phyloP scores from a whole-genome alignment of 2,329 filamentous ascomycete species.

The Aspergillus ruber region DNA sequence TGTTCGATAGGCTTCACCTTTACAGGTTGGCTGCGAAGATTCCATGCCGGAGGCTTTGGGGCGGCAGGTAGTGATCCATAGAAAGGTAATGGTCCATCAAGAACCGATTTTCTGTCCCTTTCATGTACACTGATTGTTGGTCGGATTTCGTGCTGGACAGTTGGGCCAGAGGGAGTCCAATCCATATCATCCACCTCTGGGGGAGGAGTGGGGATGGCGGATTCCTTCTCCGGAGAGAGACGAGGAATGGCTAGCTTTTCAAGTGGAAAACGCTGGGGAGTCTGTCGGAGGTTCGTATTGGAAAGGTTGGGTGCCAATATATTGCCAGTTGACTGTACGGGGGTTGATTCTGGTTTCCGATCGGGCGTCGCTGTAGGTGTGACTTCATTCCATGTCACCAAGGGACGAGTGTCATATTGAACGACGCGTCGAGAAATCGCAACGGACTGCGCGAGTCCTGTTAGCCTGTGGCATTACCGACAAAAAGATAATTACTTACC shows the following conservation, averaged over 20 bases:
- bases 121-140: constrained; percentile 25
- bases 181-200: constrained; percentile 43
- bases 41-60: constrained; percentile 35
- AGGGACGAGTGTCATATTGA: constrained; percentile 34
- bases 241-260: constrained; percentile 31
- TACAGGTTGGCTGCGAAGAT: constrained; percentile 26
- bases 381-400: constrained; percentile 37
- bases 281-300: constrained; percentile 8
- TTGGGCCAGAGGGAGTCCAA: constrained; percentile 45
- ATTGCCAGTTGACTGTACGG: constrained; percentile 10
- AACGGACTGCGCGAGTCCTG: constrained; percentile 23
- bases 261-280: constrained; percentile 32
- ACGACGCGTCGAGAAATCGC: constrained; percentile 32
- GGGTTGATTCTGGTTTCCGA: constrained; percentile 13
- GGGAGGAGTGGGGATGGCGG: constrained; percentile 32
- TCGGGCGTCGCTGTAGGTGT: constrained; percentile 23
- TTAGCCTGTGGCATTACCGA: constrained; percentile 13
- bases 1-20: constrained; percentile 29
- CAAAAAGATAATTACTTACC: constrained; percentile 18
- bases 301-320: constrained; percentile 11
- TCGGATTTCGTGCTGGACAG: constrained; percentile 29
- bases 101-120: constrained; percentile 22
- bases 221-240: constrained; percentile 13
- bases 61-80: constrained; percentile 37
- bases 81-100: constrained; percentile 36